These are phyloP conservation scores for Colletotrichum sp. DNA, from an alignment of 2,329 filamentous ascomycete species.

Conservation along the genomic window DNA sequence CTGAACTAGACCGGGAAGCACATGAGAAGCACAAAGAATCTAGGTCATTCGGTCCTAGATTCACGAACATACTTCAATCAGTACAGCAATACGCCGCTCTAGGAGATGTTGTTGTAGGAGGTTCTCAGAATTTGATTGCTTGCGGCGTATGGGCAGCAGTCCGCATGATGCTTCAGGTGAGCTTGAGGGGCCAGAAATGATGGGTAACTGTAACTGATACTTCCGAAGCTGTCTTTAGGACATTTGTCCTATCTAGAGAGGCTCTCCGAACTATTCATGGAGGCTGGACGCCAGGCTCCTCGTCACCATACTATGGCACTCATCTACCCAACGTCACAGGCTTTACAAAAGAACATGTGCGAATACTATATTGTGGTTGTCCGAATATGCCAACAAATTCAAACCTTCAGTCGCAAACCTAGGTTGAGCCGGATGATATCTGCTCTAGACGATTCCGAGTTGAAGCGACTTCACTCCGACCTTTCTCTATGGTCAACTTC, in stretches of 20 bases:
- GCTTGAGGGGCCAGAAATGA: too few relatives aligned
- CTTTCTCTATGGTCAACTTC: fast-evolving
- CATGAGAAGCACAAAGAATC: too few relatives aligned
- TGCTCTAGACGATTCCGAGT: not conserved
- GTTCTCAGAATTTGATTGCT: too few relatives aligned
- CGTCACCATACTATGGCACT: not conserved
- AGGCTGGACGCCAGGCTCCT: not conserved
- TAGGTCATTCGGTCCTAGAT: too few relatives aligned
- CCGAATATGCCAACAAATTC: fast-evolving
- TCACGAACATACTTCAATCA: too few relatives aligned
- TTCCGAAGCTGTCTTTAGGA: not conserved
- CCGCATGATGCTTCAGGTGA: not conserved
- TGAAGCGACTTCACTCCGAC: not conserved
- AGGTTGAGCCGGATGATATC: fast-evolving
- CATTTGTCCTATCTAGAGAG: not conserved
- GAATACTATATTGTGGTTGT: not conserved
- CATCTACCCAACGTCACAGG: not conserved
- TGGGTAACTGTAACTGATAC: too few relatives aligned
- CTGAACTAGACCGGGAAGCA: too few relatives aligned
- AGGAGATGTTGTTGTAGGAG: too few relatives aligned
- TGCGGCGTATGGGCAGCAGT: not conserved
- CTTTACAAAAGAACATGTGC: fast-evolving
- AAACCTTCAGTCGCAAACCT: fast-evolving
- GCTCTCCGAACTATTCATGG: not conserved
- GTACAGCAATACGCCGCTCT: too few relatives aligned